These are phyloP conservation scores for Ceratocystis eucalypticola DNA, from an alignment of 2,329 filamentous ascomycete genomes.

Conservation along the genomic window DNA sequence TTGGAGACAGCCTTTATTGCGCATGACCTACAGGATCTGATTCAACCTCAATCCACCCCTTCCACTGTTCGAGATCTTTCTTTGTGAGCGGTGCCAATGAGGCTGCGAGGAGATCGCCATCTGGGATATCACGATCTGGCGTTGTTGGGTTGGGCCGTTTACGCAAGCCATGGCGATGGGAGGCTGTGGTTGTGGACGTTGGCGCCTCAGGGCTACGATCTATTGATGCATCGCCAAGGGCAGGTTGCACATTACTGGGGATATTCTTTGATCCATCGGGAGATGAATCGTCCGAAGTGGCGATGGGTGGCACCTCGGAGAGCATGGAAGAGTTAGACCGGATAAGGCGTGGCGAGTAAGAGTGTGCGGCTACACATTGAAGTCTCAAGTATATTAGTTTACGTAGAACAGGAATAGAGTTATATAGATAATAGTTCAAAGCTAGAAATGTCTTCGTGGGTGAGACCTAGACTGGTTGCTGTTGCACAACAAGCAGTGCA, in stretches of 20 bases:
- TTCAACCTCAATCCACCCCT: conserved; percentile 72
- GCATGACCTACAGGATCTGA: conserved; percentile 59
- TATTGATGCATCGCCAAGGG: neutral
- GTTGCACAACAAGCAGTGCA: neutral
- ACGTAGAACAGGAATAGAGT: no score
- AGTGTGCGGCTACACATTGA: no score
- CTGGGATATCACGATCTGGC: neutral
- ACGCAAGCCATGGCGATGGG: neutral
- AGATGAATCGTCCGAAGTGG: neutral
- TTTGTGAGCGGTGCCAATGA: conserved; percentile 35
- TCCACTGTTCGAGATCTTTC: conserved; percentile 47
- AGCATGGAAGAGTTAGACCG: neutral
- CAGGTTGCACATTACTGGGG: neutral
- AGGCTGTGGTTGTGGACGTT: neutral
- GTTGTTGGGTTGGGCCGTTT: neutral
- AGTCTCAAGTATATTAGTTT: no score
- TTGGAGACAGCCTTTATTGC: neutral
- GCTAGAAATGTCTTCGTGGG: no score
- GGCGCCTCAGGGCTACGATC: neutral
- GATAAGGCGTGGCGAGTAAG: neutral
- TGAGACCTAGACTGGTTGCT: neutral
- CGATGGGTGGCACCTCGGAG: neutral
- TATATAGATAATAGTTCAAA: no score
- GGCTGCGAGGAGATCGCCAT: conserved; percentile 33
- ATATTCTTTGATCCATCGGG: neutral